Evolutionary conservation across 2,329 filamentous ascomycete species (phyloP).

Genomic region (Rhexocercosporidium sp.): DNA sequence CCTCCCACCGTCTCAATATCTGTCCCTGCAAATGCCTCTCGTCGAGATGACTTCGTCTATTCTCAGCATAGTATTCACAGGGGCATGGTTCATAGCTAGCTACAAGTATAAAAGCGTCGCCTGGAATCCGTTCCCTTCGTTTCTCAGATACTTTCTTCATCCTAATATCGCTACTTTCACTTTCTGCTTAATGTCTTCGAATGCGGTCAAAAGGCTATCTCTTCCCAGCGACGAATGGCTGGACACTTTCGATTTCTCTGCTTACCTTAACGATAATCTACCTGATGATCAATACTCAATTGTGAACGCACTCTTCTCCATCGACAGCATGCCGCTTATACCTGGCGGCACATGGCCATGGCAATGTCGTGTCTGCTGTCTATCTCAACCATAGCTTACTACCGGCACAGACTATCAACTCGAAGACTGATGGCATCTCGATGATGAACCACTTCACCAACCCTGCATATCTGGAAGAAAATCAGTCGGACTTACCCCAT

Average conservation of each 20-base stretch:
- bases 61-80: not conserved
- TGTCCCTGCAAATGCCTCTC: not conserved
- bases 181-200: not conserved
- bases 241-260: not conserved
- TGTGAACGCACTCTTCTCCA: not conserved
- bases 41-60: not conserved
- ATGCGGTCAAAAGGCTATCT: not conserved
- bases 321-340: not conserved
- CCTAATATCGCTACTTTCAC: not conserved
- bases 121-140: not conserved
- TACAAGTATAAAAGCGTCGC: not conserved
- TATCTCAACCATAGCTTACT: not conserved
- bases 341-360: constrained; percentile 1
- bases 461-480: not conserved
- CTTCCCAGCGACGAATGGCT: not conserved
- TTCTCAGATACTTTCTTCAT: not conserved
- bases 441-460: not conserved
- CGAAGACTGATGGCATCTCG: not conserved
- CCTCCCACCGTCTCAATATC: not conserved
- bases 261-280: constrained; percentile 1
- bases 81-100: not conserved
- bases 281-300: not conserved
- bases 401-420: not conserved
- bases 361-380: not conserved
- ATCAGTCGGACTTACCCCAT: not conserved